A percentile compares a stretch with the other conserved stretches of the same genome.
Conservation (phyloP, 148 eudicot species). For the Rhododendron henanense region DNA sequence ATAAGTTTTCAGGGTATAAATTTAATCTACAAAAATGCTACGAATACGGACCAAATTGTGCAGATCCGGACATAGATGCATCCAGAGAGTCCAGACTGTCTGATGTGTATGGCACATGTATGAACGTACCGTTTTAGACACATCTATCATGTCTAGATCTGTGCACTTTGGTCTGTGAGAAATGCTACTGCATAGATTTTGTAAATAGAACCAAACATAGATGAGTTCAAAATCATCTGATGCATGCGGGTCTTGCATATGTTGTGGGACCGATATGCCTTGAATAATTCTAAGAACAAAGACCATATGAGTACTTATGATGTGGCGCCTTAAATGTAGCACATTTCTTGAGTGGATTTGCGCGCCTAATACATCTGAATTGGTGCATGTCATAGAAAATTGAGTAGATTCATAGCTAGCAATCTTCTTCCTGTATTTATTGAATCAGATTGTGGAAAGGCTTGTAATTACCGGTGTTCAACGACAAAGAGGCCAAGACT, state of each 20-base stretch:
- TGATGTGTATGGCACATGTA: not conserved
- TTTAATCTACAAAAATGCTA: not conserved
- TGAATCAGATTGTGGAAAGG: slow-evolving; percentile 8
- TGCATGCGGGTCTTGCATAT: not conserved
- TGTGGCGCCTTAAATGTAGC: not conserved
- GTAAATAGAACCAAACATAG: not conserved
- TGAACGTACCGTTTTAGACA: not conserved
- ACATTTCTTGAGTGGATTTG: not conserved
- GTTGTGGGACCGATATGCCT: not conserved
- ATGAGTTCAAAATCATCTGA: not conserved
- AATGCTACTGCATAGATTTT: not conserved
- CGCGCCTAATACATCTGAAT: not conserved
- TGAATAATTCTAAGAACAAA: not conserved
- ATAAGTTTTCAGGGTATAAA: not conserved
- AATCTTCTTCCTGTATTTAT: not conserved
- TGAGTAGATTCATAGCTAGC: not conserved
- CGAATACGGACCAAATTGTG: not conserved
- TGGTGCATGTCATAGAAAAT: too few species aligned
- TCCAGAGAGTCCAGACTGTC: not conserved
- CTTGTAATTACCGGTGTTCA: not conserved
- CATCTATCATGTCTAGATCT: not conserved
- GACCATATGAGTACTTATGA: not conserved
- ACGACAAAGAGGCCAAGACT: slow-evolving; percentile 23
- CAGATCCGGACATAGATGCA: not conserved
- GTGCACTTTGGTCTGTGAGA: not conserved